Base-by-base conservation (phyloP, 768 basidiomycete genomes). In the Agaricus blazei region DNA sequence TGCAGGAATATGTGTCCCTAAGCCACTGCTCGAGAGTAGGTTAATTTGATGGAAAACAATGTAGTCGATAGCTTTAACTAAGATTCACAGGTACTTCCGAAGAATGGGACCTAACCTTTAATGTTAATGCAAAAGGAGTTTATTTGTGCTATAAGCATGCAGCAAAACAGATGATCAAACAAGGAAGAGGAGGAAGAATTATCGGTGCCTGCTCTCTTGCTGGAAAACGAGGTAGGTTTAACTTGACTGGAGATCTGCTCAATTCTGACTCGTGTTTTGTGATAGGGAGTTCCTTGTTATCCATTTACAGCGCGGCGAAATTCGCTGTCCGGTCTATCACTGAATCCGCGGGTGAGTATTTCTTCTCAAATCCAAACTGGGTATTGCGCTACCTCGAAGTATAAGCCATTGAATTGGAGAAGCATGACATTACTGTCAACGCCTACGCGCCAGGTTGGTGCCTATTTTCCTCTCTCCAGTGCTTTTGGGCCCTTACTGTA, bases 131-230 rank as follows among this genome's bases (percentile, higher is more conserved):
- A 57, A 75, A 79, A 51, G 84, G 83, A 37, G 68, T 75, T 2
- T 84, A 81, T 68, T 73, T 81, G 57, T 85, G 81, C 63, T 86
- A 85, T 44, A 82, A 85, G 51, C 73, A 84, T 56, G 86, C 84
- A 1, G 84, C 81, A 15, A 70, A 69, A 50, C 78, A 81, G 60
- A 87, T 87, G 86, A 64, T 67, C 24, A 72, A 83, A 8, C 80
- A 81, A 67, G 74, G 77, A 0, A 68, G 66, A 4, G 77, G 81
- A 14, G 81, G 84, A 1, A 71, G 78, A 15, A 81, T 87, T 56
- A 75, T 85, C 27, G 78, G 85, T 42, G 71, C 72, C 1, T 62
- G 62, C 1, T 75, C 73, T 1, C 7, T 66, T 0, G 58, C 63
- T 1, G 73, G 68, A 28, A 68, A 70, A 52, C 60, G 59, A 60